Percentiles rank a stretch among this genome's conserved stretches.
Conservation (phyloP, 2,329 filamentous ascomycete species). For the Sphaerulina vaccinii region DNA sequence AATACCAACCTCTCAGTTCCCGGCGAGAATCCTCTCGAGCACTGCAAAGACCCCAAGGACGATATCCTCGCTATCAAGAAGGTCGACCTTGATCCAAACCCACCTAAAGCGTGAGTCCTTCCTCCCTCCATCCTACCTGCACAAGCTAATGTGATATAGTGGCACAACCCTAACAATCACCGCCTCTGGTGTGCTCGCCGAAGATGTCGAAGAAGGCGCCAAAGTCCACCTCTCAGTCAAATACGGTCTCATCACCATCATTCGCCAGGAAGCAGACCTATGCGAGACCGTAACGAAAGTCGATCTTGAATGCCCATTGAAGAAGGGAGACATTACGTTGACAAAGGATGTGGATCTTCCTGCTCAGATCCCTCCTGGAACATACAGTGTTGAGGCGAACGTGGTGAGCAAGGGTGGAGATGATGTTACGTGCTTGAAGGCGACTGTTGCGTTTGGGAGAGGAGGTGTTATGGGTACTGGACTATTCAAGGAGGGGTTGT, state of each 20-base stretch:
- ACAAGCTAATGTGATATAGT: constrained; percentile 48
- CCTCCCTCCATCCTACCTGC: constrained; percentile 2
- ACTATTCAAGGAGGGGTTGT: constrained; percentile 30
- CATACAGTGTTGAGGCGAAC: constrained; percentile 84
- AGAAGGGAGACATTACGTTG: constrained; percentile 70
- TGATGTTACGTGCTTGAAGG: constrained; percentile 83
- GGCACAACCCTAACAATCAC: constrained; percentile 75
- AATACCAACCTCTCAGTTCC: constrained; percentile 64
- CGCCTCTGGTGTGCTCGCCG: constrained; percentile 70
- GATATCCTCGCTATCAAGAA: constrained; percentile 74
- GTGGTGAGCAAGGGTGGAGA: constrained; percentile 71
- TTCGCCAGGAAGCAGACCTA: constrained; percentile 76
- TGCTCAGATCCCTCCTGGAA: constrained; percentile 82
- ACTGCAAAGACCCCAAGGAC: constrained; percentile 67
- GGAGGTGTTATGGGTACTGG: constrained; percentile 27
- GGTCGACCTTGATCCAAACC: constrained; percentile 82
- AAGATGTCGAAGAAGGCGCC: constrained; percentile 73
- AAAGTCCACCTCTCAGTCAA: constrained; percentile 84
- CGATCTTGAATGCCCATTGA: constrained; percentile 82
- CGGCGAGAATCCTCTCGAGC: constrained; percentile 80
- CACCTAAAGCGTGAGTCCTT: constrained; percentile 70
- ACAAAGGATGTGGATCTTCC: constrained; percentile 83
- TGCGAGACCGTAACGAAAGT: constrained; percentile 89
- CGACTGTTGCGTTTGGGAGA: constrained; percentile 63
- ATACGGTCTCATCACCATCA: constrained; percentile 86